Conservation (phyloP, 805 yeast species). For the Pichia deserticola region DNA sequence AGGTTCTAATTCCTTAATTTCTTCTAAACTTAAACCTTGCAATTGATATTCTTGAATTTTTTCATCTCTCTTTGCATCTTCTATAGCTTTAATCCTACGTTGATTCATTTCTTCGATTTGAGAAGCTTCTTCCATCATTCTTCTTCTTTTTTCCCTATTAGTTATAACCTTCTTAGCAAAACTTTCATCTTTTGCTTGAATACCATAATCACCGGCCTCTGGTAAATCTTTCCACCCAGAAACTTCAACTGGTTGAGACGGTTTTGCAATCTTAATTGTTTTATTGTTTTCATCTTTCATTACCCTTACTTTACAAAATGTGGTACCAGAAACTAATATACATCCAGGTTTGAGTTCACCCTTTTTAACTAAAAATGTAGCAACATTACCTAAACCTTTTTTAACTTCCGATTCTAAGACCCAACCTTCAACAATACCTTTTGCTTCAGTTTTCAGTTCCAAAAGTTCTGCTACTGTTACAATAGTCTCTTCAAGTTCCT, state of each 20-base stretch:
- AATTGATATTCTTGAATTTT: conserved; percentile 49
- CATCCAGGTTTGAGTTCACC: conserved; percentile 69
- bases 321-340: conserved; percentile 76
- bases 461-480: conserved; percentile 75
- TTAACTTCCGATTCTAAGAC: conserved; percentile 77
- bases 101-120: conserved; percentile 69
- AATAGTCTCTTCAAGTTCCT: conserved; percentile 81
- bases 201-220: conserved; percentile 77
- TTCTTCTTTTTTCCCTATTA: conserved; percentile 51
- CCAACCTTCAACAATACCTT: conserved; percentile 73
- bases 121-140: conserved; percentile 47
- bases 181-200: conserved; percentile 69
- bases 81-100: conserved; percentile 47
- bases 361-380: conserved; percentile 75
- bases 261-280: conserved; percentile 57
- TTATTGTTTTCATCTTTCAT: conserved; percentile 71
- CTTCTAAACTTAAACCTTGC: conserved; percentile 52
- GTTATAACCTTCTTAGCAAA: conserved; percentile 67
- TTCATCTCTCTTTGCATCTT: conserved; percentile 44
- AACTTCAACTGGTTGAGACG: conserved; percentile 85
- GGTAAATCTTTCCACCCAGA: conserved; percentile 95
- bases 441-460: conserved; percentile 60
- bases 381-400: conserved; percentile 76
- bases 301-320: conserved; percentile 77
- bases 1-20: conserved; percentile 31